phyloP scores from a whole-genome alignment of 192 early-diverging fungal species.

The Piromyces finnis region DNA sequence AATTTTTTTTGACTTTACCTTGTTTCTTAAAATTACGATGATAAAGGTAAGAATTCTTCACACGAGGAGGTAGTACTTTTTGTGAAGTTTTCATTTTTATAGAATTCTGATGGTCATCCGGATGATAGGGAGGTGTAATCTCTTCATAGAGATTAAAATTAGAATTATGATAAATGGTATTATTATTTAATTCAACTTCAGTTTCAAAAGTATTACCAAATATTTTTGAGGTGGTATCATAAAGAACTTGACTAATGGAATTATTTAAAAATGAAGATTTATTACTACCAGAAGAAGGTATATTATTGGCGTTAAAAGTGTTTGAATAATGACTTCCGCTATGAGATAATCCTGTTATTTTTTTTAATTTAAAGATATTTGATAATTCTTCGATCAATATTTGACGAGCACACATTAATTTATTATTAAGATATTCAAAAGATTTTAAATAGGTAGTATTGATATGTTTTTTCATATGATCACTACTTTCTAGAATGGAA shows the following conservation, averaged over 20 bases:
- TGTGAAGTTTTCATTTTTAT: no score
- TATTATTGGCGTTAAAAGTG: not conserved
- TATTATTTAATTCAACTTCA: not conserved
- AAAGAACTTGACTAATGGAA: not conserved
- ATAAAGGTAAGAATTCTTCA: no score
- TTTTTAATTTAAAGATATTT: not conserved
- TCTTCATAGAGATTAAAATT: not conserved
- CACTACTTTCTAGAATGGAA: not conserved
- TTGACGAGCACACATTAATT: not conserved
- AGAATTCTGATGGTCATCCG: not conserved
- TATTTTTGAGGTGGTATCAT: not conserved
- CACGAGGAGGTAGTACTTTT: no score
- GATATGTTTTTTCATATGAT: not conserved
- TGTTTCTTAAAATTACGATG: no score
- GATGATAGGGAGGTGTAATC: not conserved
- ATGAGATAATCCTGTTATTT: not conserved
- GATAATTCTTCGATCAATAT: not conserved
- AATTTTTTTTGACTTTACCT: no score
- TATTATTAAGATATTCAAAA: not conserved
- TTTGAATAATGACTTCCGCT: no score
- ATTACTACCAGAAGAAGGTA: not conserved
- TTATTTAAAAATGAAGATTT: not conserved
- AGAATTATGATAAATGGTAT: not conserved
- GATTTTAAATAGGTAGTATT: not conserved
- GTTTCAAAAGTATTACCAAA: not conserved